Percentiles rank a stretch among this genome's conserved stretches.
Evolutionary conservation across 495 filamentous ascomycete species (phyloP).

Genomic region (Aspergillus heteromorphus): DNA sequence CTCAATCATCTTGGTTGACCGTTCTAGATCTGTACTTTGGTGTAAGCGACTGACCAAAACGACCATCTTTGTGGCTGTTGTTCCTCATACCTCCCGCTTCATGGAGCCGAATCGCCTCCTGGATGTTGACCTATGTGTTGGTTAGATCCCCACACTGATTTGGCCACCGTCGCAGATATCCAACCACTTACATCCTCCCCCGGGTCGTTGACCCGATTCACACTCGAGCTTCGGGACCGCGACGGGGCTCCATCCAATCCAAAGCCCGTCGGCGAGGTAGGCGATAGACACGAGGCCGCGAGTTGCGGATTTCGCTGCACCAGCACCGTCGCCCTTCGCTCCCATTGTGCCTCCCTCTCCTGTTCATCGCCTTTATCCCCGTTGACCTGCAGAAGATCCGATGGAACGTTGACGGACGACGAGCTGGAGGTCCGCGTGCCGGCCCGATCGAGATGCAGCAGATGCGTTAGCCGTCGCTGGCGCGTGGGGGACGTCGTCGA

Average conservation of each 20-base stretch:
- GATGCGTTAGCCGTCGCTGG: conserved; percentile 55
- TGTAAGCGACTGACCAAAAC: conserved; percentile 4
- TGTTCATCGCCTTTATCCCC: conserved; percentile 44
- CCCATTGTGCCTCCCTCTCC: conserved; percentile 63
- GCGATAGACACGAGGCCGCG: conserved; percentile 19
- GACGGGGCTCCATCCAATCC: conserved; percentile 8
- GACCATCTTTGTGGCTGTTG: no score
- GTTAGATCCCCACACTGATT: neutral
- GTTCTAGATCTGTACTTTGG: conserved; percentile 46
- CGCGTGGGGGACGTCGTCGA: conserved; percentile 20
- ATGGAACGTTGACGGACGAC: conserved; percentile 67
- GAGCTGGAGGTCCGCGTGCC: conserved; percentile 47
- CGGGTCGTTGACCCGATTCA: conserved; percentile 30
- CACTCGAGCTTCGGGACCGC: conserved; percentile 31
- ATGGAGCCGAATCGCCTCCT: conserved; percentile 92
- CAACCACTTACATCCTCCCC: conserved; percentile 38
- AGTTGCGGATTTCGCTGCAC: conserved; percentile 58
- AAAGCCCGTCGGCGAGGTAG: conserved; percentile 13
- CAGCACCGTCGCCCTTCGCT: conserved; percentile 81
- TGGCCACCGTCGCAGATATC: neutral
- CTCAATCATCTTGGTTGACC: conserved; percentile 81
- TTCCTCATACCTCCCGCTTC: conserved; percentile 62
- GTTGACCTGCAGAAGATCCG: conserved; percentile 69
- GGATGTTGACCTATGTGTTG: conserved; percentile 67
- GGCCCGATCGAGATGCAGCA: conserved; percentile 61